phyloP scores from a whole-genome alignment of 2,329 filamentous ascomycete genomes.

The Hyphodiscus sp. region DNA sequence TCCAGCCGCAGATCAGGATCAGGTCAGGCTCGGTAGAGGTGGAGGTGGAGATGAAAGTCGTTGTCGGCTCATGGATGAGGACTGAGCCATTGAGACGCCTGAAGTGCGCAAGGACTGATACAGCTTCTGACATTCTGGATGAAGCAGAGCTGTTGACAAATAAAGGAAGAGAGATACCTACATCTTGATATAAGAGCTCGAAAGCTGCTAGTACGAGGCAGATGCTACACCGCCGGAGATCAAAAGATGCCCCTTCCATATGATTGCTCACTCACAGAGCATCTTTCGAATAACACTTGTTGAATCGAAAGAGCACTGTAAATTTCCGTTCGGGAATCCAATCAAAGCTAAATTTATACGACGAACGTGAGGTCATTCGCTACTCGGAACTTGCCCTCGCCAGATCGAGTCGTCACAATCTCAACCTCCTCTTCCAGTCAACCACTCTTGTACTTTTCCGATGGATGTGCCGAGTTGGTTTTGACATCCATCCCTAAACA shows the following conservation, averaged over 20 bases:
- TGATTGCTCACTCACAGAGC: no score
- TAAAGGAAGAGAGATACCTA: no score
- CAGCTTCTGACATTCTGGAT: neutral
- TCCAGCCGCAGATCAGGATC: conserved; percentile 41
- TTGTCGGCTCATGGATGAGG: conserved; percentile 32
- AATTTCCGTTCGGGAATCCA: no score
- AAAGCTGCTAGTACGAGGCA: no score
- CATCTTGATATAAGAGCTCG: no score
- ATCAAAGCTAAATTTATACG: no score
- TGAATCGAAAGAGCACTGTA: no score
- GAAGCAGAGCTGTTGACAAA: neutral
- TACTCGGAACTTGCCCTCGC: neutral
- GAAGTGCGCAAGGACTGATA: conserved; percentile 27
- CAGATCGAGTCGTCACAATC: neutral
- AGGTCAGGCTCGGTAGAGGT: conserved; percentile 31
- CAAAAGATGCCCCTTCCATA: no score
- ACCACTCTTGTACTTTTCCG: neutral
- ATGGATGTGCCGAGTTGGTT: neutral
- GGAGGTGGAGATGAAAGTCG: conserved; percentile 8
- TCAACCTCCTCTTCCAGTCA: neutral
- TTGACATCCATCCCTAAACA: neutral
- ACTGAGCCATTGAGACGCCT: conserved; percentile 32
- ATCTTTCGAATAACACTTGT: no score
- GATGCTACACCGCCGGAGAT: no score
- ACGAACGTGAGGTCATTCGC: neutral